A percentile compares a stretch with the other conserved stretches of the same genome.
Conservation (phyloP, 1,139 yeast species). For the Candida pseudoviswanathii region DNA sequence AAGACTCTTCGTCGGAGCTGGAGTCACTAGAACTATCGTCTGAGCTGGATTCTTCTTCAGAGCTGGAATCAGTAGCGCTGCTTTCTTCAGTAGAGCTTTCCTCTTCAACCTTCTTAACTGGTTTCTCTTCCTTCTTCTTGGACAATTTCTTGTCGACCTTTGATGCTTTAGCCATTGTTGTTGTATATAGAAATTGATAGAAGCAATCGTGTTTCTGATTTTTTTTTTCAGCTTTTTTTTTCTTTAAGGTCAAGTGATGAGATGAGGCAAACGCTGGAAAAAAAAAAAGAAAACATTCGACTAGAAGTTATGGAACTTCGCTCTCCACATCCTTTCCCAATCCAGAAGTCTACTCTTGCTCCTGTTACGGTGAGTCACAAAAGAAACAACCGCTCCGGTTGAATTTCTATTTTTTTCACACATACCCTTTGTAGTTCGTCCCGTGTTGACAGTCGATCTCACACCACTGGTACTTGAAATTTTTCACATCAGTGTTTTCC, state of each 20-base stretch:
- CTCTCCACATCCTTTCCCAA: not conserved
- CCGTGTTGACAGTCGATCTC: no score
- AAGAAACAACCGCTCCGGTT: not conserved
- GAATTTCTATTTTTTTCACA: not conserved
- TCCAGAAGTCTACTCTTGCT: not conserved
- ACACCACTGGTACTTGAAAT: constrained; percentile 2
- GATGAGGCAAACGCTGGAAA: constrained; percentile 9
- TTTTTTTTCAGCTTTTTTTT: constrained; percentile 9
- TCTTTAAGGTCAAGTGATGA: constrained; percentile 13
- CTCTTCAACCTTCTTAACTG: constrained; percentile 24
- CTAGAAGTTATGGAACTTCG: not conserved
- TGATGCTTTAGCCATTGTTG: constrained; percentile 33
- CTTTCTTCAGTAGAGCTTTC: constrained; percentile 20
- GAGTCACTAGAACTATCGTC: constrained; percentile 4
- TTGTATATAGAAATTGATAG: not conserved
- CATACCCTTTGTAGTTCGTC: no score
- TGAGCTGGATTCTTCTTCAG: constrained; percentile 7
- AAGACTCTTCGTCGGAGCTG: constrained; percentile 10
- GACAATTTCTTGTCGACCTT: constrained; percentile 29
- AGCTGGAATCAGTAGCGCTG: constrained; percentile 3
- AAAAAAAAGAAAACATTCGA: not conserved
- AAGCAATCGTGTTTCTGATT: constrained; percentile 1
- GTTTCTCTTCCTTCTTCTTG: constrained; percentile 18
- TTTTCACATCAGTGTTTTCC: constrained; percentile 3
- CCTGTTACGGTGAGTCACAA: constrained; percentile 5